These are phyloP conservation scores for Exophiala oligosperma DNA, from an alignment of 2,329 filamentous ascomycete genomes.

Conservation along the genomic window DNA sequence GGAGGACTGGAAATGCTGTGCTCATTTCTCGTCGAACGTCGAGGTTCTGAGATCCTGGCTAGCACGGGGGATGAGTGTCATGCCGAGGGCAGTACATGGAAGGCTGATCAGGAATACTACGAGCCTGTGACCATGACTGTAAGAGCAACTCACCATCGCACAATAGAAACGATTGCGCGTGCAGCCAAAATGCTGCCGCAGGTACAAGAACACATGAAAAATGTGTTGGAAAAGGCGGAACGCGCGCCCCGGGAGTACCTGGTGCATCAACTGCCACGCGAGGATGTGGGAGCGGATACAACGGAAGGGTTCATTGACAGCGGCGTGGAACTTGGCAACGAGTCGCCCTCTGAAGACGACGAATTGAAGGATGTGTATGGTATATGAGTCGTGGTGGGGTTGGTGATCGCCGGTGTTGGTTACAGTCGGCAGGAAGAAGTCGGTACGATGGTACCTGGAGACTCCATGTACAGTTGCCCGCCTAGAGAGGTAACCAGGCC, in stretches of 20 bases:
- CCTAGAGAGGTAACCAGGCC: too few species aligned
- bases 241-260: slow-evolving; percentile 57
- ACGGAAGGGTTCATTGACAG: slow-evolving; percentile 28
- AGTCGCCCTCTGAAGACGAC: slow-evolving; percentile 27
- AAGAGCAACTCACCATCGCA: slow-evolving; percentile 51
- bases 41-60: slow-evolving; percentile 30
- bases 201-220: slow-evolving; percentile 57
- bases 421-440: slow-evolving; percentile 2
- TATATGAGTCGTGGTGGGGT: slow-evolving; percentile 4
- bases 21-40: slow-evolving; percentile 48
- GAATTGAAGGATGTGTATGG: slow-evolving; percentile 29
- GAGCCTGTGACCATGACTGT: slow-evolving; percentile 59
- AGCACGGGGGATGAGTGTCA: neutral
- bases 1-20: slow-evolving; percentile 44
- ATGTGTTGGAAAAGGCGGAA: slow-evolving; percentile 57
- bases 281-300: slow-evolving; percentile 26
- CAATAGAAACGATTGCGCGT: slow-evolving; percentile 56
- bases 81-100: slow-evolving; percentile 34
- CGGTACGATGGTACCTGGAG: neutral
- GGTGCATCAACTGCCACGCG: slow-evolving; percentile 55
- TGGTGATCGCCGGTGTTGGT: slow-evolving; percentile 1
- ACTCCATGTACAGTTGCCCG: too few species aligned
- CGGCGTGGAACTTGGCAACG: slow-evolving; percentile 28
- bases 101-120: slow-evolving; percentile 47
- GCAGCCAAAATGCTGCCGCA: slow-evolving; percentile 57